These are phyloP conservation scores for Coemansia sp. DNA, from an alignment of 192 early-diverging fungal species.

Conservation along the genomic window DNA sequence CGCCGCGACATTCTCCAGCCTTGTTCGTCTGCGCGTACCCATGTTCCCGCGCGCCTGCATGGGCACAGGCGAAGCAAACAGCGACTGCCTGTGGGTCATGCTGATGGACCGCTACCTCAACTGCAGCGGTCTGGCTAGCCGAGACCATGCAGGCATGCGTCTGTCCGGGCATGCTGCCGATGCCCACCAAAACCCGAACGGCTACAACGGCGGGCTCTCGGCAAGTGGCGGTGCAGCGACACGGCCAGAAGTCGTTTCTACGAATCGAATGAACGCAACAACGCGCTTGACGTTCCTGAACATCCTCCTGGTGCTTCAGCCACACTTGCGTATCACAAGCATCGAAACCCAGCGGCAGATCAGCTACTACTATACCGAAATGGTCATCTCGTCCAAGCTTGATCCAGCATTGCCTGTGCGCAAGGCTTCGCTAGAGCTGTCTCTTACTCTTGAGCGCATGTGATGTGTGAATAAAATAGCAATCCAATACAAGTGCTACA, in stretches of 20 bases:
- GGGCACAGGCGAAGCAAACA: constrained; percentile 38
- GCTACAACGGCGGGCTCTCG: neutral
- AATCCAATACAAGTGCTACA: too few relatives aligned
- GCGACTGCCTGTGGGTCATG: constrained; percentile 44
- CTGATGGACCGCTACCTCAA: constrained; percentile 55
- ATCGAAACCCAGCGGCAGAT: constrained; percentile 37
- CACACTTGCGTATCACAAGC: constrained; percentile 28
- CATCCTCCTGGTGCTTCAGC: constrained; percentile 41
- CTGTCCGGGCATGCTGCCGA: neutral
- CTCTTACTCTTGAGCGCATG: constrained; percentile 43
- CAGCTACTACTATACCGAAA: constrained; percentile 44
- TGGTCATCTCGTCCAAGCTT: constrained; percentile 43
- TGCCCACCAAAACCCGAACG: neutral
- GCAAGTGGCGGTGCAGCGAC: constrained; percentile 6
- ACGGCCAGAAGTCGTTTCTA: constrained; percentile 47
- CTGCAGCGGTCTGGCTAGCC: constrained; percentile 40
- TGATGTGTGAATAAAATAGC: constrained; percentile 6
- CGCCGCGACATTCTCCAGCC: constrained; percentile 45
- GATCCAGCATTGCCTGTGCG: constrained; percentile 51
- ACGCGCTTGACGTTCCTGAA: constrained; percentile 54
- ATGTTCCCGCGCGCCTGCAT: constrained; percentile 50
- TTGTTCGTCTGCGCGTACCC: constrained; percentile 42
- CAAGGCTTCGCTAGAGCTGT: constrained; percentile 50
- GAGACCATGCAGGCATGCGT: constrained; percentile 23
- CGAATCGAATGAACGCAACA: constrained; percentile 51